Percentiles rank a stretch among this genome's conserved stretches.
Conservation (phyloP, 805 yeast species). For the Brettanomyces naardenensis region DNA sequence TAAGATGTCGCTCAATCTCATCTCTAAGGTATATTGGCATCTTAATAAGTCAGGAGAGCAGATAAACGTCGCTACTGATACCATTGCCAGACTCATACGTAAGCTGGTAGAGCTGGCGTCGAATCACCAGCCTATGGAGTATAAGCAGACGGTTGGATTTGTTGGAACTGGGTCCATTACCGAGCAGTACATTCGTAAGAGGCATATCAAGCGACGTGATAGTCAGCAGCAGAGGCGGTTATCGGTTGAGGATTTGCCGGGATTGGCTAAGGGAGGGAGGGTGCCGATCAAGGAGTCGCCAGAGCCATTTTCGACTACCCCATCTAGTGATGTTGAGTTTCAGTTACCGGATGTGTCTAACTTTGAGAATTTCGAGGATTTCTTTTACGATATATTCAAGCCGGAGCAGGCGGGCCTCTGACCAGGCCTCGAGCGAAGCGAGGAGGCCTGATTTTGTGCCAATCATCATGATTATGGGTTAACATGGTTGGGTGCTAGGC, state of each 20-base stretch:
- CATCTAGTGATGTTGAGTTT: slow-evolving; percentile 1
- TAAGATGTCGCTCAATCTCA: slow-evolving; percentile 34
- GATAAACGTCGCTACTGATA: slow-evolving; percentile 51
- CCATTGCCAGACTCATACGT: slow-evolving; percentile 48
- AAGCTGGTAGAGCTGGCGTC: slow-evolving; percentile 40
- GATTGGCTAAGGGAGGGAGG: background rate
- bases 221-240: slow-evolving; percentile 19
- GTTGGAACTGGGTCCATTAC: slow-evolving; percentile 11
- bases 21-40: slow-evolving; percentile 51
- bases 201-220: slow-evolving; percentile 3
- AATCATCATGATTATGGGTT: too few relatives aligned
- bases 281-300: background rate
- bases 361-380: slow-evolving; percentile 48
- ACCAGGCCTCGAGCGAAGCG: too few relatives aligned
- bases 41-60: slow-evolving; percentile 48
- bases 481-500: too few relatives aligned
- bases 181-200: slow-evolving; percentile 5
- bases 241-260: slow-evolving; percentile 16
- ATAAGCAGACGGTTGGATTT: slow-evolving; percentile 7
- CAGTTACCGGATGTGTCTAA: slow-evolving; percentile 38
- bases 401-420: too few relatives aligned
- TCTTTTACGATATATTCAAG: slow-evolving; percentile 37
- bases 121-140: slow-evolving; percentile 13
- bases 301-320: background rate
- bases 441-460: too few relatives aligned